Evolutionary conservation across 192 early-diverging fungal genomes (phyloP), one percentile per base, ranked within the genome.

Genomic region (Coemansia furcata): DNA sequence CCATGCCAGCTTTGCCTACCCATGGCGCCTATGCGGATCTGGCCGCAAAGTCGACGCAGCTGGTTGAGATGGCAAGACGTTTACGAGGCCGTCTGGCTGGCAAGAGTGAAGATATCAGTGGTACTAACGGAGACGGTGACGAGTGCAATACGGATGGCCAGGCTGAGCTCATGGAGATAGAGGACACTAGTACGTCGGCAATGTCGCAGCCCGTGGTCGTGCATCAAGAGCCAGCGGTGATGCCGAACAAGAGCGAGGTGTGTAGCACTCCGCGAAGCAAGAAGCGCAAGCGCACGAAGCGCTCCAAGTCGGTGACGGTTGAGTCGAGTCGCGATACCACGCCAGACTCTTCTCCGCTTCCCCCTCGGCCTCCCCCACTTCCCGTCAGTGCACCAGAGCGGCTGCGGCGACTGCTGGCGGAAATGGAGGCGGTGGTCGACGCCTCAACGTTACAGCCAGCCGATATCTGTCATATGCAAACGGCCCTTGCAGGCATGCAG

Each of bases 221-320:
- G 5, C 54, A 57, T 10, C 2, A 30, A 3, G 29, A 17, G 52
- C 11, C 52, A 33, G 26, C 4, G 44, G 21, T 7, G 14, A 35
- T 29, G 9, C 29, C 10, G 58, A 38, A 23, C 3, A 32, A 33
- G 54, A 57, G 14, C 15, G 54, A 57, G 54, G 14, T n/a, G 14
- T 57, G 58, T 15, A 8, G 36, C 7, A 35, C 64, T n/a, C 60
- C 44, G 47, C 36, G 64, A n/a, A 38, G 71, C 59, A 72, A 47
- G 64, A 65, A 65, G 59, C 61, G 39, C 21, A 69, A 66, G 63
- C 67, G 63, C 49, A 19, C 33, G 9, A 46, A 35, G 62, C 73
- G 52, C 32, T 21, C n/a, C 10, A 12, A 19, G 30, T 42, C 32
- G 4, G 60, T 37, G 4, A 50, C 36, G 3, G 21, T 7, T 33